Evolutionary conservation across 768 basidiomycete genomes (phyloP), one percentile per base, ranked within the genome.

Genomic region (Mycena crocata): DNA sequence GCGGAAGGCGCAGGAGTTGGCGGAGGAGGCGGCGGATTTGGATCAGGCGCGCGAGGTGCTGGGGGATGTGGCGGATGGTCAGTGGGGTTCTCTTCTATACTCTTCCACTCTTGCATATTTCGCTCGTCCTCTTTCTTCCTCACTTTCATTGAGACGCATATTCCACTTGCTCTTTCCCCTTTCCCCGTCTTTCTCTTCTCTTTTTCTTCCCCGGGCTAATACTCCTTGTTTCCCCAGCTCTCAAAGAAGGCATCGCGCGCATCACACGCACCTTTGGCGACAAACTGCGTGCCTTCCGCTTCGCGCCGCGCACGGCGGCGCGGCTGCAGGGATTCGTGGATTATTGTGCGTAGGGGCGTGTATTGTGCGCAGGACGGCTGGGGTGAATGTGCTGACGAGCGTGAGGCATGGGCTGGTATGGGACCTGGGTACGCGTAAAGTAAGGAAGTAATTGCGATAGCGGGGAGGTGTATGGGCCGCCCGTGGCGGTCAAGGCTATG

Each of bases 271-370:
- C 90, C 54, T 95, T 94, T 76, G 91, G 91, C 7, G 86, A 89
- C 69, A 91, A 89, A 73, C 79, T 95, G 46, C 75, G 83, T 2
- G 93, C 92, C 15, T 94, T 93, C 84, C 92, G 86, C 76, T 93
- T 94, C 71, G 89, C 93, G 4, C 87, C 90, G n/a, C 79, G 82
- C 64, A 87, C 81, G 15, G 92, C 90, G 13, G 81, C 77, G 67
- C 90, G 89, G 78, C 73, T 95, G 61, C 92, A 93, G 77, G 84
- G 80, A 0, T 93, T 91, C 75, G 80, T 92, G 55, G 91, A 93
- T 32, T 66, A 58, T 51, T 42, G 48, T 58, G 56, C 39, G 39
- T 64, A 64, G 35, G 17, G 35, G 19, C 24, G 26, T 26, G 10
- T 44, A 23, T 40, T 6, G 42, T 44, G 42, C 6, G 42, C n/a